Evolutionary conservation across 2,329 filamentous ascomycete genomes (phyloP), one percentile per base, ranked within the genome.

Genomic region (Venturia aucupariae): DNA sequence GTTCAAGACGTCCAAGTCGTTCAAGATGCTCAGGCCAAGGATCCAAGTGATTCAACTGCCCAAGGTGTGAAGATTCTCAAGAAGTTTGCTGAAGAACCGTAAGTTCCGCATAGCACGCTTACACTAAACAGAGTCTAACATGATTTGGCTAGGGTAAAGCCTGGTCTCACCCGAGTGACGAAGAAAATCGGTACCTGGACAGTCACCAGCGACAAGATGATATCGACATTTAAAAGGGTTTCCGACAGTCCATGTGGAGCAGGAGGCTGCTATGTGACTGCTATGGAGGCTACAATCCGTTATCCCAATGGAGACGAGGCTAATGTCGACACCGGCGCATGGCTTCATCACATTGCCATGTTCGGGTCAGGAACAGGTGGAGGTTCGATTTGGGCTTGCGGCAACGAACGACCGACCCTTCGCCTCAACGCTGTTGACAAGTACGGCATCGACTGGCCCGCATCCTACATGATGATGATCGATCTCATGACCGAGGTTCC

Each of bases 281-380:
- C 64, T 22, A 64, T 65, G 48, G 38, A 65, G 44, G 64, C 64
- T 2, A 65, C 48, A 11, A 64, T 65, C 22, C 19, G 42, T 15
- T 65, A 63, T 22, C 64, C 44, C 5, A 61, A 65, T 39, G 60
- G 60, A 15, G 55, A 48, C 24, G 64, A 65, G 38, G 64, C 64
- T 24, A 65, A 65, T 24, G 48, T 63, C 11, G 64, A 65, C 24
- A 51, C 59, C 1, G 32, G 32, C 22, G 64, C 64, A 30, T 65
- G 64, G 64, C 64, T 65, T 30, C 64, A 65, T 38, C 64, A 65
- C 51, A 65, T 65, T 22, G 60, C 64, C n/a, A 41, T 65, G 38
- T 62, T 64, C 32, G 62, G 62, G 13, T 42, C 46, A 10, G 62
- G 62, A 11, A 48, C 46, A 24, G 62, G 62, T 60, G 64, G 59